Evolutionary conservation across 805 yeast genomes (phyloP), one percentile per base, ranked within the genome.

Genomic region (Kuraishia cidri): DNA sequence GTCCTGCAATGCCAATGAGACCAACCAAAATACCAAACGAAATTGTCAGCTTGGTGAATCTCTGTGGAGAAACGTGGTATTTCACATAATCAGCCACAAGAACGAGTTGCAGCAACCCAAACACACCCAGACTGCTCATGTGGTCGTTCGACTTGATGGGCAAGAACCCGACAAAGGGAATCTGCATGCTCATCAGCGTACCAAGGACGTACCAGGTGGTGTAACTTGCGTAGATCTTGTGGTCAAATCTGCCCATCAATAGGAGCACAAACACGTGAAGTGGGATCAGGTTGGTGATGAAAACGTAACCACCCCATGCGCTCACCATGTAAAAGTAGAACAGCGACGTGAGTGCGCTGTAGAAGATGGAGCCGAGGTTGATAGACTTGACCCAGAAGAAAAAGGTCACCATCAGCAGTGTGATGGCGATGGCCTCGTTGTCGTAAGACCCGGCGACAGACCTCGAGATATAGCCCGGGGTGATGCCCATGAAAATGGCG

Each of bases 291-390:
- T 92, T 92, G 38, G 99, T 92, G 61, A 92, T 94, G 67, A 92
- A 92, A 33, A 94, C 99, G 54, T 92, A 92, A 18, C 99, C 99
- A 66, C 99, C 99, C 97, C 99, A 88, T 9, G 99, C 98, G 30
- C 94, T 79, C 33, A 92, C 99, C 99, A 92, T 92, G 69, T 92
- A 92, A 60, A 94, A 92, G 64, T 94, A 92, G 47, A 78, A 81
- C 22, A 86, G 54, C 2, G 98, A 94, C 19, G 97, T 77, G 45
- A 81, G 62, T 3, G 90, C 66, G 8, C 86, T 92, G 66, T 78
- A 85, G 43, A 84, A 69, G 12, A 88, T 77, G 2, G 95, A 84
- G 29, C 98, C 99, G 25, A 81, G 66, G 58, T 90, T 90, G 58
- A 85, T 72, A 9, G 96, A 80, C 62, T 87, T 88, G 59, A 92